A percentile compares a stretch with the other conserved stretches of the same genome.
phyloP scores from a whole-genome alignment of 139 green algal species.

The Chlamydomonas asymmetrica region DNA sequence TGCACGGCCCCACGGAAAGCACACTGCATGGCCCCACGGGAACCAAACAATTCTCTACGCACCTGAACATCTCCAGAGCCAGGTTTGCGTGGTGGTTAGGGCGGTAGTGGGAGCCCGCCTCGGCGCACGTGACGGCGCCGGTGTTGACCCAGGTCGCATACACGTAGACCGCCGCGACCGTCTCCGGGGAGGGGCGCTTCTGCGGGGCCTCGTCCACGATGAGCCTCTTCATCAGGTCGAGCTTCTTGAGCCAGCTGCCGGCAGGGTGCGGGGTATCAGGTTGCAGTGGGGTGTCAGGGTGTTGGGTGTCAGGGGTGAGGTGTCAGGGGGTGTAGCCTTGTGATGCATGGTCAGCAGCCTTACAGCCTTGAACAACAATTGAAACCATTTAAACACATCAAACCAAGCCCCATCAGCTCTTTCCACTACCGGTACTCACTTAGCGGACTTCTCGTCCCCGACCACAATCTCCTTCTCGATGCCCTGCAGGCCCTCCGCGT shows the following conservation, averaged over 20 bases:
- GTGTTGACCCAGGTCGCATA: conserved; percentile 88
- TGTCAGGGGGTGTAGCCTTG: too few relatives aligned
- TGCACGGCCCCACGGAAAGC: too few relatives aligned
- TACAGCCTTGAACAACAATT: neutral
- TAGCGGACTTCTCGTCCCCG: conserved; percentile 67
- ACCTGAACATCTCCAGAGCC: conserved; percentile 82
- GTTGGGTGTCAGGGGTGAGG: too few relatives aligned
- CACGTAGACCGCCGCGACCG: conserved; percentile 42
- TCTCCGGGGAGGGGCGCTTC: conserved; percentile 54
- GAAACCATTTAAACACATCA: neutral
- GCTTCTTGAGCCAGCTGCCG: conserved; percentile 81
- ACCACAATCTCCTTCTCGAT: conserved; percentile 57
- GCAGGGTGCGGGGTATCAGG: too few relatives aligned
- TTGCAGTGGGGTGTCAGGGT: too few relatives aligned
- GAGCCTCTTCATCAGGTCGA: conserved; percentile 71
- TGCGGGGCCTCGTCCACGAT: conserved; percentile 70
- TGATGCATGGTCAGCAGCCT: neutral
- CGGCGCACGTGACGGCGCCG: conserved; percentile 87
- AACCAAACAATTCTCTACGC: too few relatives aligned
- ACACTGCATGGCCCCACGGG: too few relatives aligned
- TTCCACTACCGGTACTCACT: conserved; percentile 32
- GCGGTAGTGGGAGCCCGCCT: conserved; percentile 90
- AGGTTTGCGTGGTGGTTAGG: conserved; percentile 92
- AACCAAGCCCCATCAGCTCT: neutral
- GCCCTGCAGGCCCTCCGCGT: conserved; percentile 59